Evolutionary conservation across 257 asterid species (phyloP).

Genomic region (Misopates orontium): DNA sequence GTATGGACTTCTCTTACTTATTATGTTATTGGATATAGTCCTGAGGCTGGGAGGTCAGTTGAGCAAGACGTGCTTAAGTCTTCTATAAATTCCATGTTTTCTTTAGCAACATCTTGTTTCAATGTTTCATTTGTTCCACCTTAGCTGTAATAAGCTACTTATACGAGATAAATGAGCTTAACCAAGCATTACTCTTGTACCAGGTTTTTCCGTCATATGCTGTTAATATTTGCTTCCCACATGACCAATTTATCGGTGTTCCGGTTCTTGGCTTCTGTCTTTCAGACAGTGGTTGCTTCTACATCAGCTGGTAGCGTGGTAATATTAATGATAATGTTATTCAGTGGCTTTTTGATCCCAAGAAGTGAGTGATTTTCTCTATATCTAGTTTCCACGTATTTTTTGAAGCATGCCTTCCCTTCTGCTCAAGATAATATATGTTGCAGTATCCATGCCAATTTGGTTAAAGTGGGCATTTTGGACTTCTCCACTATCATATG

Average conservation of each 20-base stretch:
- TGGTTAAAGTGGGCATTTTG: slow-evolving; percentile 54
- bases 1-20: slow-evolving; percentile 48
- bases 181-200: not conserved
- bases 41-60: slow-evolving; percentile 47
- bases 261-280: slow-evolving; percentile 50
- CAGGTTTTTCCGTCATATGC: slow-evolving; percentile 53
- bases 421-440: not conserved
- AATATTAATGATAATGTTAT: slow-evolving; percentile 31
- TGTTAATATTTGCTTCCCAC: slow-evolving; percentile 45
- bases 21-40: slow-evolving; percentile 45
- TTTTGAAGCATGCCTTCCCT: not conserved
- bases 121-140: not conserved
- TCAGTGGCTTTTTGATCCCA: slow-evolving; percentile 50
- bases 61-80: not conserved
- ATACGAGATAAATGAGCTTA: slow-evolving; percentile 2
- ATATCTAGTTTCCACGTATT: not conserved
- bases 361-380: slow-evolving; percentile 29
- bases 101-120: not conserved
- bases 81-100: not conserved
- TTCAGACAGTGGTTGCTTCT: slow-evolving; percentile 38
- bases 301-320: slow-evolving; percentile 38
- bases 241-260: slow-evolving; percentile 43
- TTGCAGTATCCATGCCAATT: slow-evolving; percentile 50
- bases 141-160: not conserved
- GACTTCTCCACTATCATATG: slow-evolving; percentile 50